Base-by-base conservation (phyloP, 345 rosid species). In the Citrus reticulata region DNA sequence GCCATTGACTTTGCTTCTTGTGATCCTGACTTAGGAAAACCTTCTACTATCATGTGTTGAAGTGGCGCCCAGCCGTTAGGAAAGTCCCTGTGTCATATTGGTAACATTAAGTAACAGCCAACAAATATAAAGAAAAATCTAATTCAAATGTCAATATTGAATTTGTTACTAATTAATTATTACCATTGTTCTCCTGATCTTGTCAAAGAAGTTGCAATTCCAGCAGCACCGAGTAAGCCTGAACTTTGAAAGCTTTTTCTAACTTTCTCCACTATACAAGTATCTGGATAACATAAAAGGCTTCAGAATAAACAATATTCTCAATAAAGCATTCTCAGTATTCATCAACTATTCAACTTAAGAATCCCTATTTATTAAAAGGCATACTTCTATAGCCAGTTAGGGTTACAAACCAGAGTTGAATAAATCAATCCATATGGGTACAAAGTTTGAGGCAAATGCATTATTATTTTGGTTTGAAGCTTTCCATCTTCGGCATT, bases 1-100 rank as follows among this genome's bases (percentile, higher is more conserved):
- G 98, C 99, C 78, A 93, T 54, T 57, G 85, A 70, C 69, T 79
- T 89, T 60, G 97, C 97, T 74, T 91, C 89, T 34, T 71, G 54
- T 67, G 82, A 75, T 73, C 77, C 80, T 0, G 99, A 92, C 78
- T 85, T 87, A 14, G 83, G 80, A 4, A 95, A 84, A 35, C 98
- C 98, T 81, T 91, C 95, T 61, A 87, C 93, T 68, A 94, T 90
- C 88, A 89, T 82, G 69, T 90, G 98, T 64, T 96, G 98, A 37
- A 91, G 84, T 7, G 99, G 98, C 1, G 99, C 91, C 99, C 98
- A 96, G 60, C 98, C 99, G 49, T 94, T 96, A 19, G 98, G 99
- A 81, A 72, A 92, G 82, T 96, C 99, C 98, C 98, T 96, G 84
- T 68, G 69, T 34, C 9, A 61, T 29, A 39, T 7, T 7, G 42